A percentile compares a stretch with the other conserved stretches of the same genome.
Conservation (phyloP, 129 eudicot species). For the Kitagawia praeruptora region DNA sequence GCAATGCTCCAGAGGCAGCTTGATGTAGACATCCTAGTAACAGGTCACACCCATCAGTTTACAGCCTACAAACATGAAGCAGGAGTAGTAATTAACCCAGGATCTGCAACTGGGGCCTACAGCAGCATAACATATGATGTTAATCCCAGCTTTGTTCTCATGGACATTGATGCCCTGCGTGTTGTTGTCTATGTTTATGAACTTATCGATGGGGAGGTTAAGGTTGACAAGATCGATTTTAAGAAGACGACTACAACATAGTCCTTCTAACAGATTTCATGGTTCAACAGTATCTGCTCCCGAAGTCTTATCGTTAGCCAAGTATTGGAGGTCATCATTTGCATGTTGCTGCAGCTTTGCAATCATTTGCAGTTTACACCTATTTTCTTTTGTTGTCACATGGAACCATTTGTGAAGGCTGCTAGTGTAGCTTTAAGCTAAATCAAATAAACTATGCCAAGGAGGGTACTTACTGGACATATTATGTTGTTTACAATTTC, state of each 20-base stretch:
- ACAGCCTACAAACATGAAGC: constrained; percentile 98
- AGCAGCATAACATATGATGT: constrained; percentile 95
- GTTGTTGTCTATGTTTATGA: constrained; percentile 97
- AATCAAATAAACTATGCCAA: not conserved
- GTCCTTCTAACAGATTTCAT: not conserved
- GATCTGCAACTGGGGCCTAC: constrained; percentile 97
- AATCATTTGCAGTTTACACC: not conserved
- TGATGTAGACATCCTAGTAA: constrained; percentile 93
- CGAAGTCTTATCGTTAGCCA: not conserved
- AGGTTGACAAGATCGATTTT: constrained; percentile 95
- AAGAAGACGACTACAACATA: constrained; percentile 67
- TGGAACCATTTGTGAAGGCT: not conserved
- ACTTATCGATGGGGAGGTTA: constrained; percentile 97
- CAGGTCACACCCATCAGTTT: constrained; percentile 96
- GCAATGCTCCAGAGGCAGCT: constrained; percentile 99
- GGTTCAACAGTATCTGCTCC: not conserved
- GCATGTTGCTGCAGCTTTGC: not conserved
- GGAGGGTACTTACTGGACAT: not conserved
- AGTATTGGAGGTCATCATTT: not conserved
- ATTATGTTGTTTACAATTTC: not conserved
- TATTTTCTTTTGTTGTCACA: not conserved
- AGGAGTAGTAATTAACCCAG: constrained; percentile 98
- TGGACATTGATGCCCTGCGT: constrained; percentile 95
- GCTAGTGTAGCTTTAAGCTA: not conserved
- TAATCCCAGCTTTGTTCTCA: constrained; percentile 96